Percentiles rank a stretch among this genome's conserved stretches.
These are phyloP conservation scores for Phytophthora ramorum DNA, from an alignment of 352 stramenopile genomes.

Conservation along the genomic window DNA sequence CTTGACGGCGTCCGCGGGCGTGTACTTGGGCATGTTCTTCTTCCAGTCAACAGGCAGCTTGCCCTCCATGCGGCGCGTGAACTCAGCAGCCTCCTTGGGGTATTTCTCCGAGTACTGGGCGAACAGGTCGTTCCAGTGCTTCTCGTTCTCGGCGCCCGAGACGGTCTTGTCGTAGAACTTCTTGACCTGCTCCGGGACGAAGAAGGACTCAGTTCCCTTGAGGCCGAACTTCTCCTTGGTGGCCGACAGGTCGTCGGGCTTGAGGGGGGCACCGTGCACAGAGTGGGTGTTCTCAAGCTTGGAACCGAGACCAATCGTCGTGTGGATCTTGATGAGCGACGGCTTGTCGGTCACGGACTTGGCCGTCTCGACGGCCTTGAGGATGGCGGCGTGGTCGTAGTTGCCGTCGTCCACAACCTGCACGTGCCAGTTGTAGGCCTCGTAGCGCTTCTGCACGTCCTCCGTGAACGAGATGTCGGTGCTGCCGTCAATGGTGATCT, in stretches of 20 bases:
- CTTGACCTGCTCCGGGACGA: constrained; percentile 94
- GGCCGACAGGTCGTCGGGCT: constrained; percentile 91
- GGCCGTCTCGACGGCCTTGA: constrained; percentile 93
- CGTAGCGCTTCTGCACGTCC: constrained; percentile 97
- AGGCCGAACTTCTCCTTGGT: constrained; percentile 95
- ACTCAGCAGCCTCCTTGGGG: constrained; percentile 95
- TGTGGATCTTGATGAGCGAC: constrained; percentile 99
- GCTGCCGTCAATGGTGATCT: constrained; percentile 99
- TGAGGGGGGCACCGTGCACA: constrained; percentile 98
- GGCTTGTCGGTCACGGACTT: constrained; percentile 96
- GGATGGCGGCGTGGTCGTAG: constrained; percentile 93
- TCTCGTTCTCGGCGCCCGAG: constrained; percentile 73
- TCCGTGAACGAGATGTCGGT: constrained; percentile 98
- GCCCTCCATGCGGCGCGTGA: constrained; percentile 93
- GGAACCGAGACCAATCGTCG: constrained; percentile 96
- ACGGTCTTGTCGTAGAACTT: constrained; percentile 90
- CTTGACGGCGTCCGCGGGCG: constrained; percentile 84
- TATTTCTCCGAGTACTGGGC: constrained; percentile 89
- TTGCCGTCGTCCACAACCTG: constrained; percentile 95
- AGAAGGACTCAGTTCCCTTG: constrained; percentile 93
- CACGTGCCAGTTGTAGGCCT: constrained; percentile 99
- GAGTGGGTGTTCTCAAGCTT: constrained; percentile 93
- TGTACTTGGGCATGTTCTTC: constrained; percentile 93
- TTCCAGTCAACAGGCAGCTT: constrained; percentile 94
- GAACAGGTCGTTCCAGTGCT: constrained; percentile 94